A percentile compares a stretch with the other conserved stretches of the same genome.
Evolutionary conservation across 2,329 filamentous ascomycete species (phyloP).

Genomic region (Colletotrichum sp.): DNA sequence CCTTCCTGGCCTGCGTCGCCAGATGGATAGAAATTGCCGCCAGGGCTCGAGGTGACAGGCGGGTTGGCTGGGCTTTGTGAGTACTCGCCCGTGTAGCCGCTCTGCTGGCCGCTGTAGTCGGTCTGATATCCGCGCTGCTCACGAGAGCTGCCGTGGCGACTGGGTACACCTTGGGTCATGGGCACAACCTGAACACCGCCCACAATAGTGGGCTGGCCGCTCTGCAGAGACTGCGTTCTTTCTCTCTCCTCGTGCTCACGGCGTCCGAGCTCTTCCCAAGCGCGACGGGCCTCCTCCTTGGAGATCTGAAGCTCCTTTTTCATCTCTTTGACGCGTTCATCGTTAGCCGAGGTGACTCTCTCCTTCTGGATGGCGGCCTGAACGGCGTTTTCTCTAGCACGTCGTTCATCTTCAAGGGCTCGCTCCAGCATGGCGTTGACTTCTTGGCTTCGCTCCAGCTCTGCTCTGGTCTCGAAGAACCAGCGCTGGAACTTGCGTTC

Average conservation of each 20-base stretch:
- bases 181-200: slow-evolving; percentile 95
- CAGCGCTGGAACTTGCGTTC: slow-evolving; percentile 98
- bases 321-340: slow-evolving; percentile 87
- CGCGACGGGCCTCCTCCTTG: slow-evolving; percentile 92
- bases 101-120: slow-evolving; percentile 29
- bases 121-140: slow-evolving; percentile 35
- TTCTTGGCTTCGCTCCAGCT: slow-evolving; percentile 86
- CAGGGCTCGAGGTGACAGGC: slow-evolving; percentile 35
- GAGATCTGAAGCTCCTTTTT: slow-evolving; percentile 92
- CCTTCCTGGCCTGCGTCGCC: slow-evolving; percentile 5
- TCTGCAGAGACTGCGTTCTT: slow-evolving; percentile 81
- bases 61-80: slow-evolving; percentile 48
- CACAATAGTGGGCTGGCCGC: slow-evolving; percentile 86
- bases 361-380: slow-evolving; percentile 70
- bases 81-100: slow-evolving; percentile 39
- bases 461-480: slow-evolving; percentile 94
- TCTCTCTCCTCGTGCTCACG: slow-evolving; percentile 94
- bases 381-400: slow-evolving; percentile 70
- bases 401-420: slow-evolving; percentile 76
- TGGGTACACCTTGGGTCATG: slow-evolving; percentile 76
- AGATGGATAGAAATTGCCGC: slow-evolving; percentile 25
- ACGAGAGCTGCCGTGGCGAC: slow-evolving; percentile 53
- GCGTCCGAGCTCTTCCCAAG: slow-evolving; percentile 95
- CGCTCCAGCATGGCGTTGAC: slow-evolving; percentile 80
- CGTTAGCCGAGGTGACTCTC: slow-evolving; percentile 70